A percentile compares a stretch with the other conserved stretches of the same genome.
Evolutionary conservation across 176 grass and related monocot genomes (phyloP).

Genomic region (Phoenix roebelenii): DNA sequence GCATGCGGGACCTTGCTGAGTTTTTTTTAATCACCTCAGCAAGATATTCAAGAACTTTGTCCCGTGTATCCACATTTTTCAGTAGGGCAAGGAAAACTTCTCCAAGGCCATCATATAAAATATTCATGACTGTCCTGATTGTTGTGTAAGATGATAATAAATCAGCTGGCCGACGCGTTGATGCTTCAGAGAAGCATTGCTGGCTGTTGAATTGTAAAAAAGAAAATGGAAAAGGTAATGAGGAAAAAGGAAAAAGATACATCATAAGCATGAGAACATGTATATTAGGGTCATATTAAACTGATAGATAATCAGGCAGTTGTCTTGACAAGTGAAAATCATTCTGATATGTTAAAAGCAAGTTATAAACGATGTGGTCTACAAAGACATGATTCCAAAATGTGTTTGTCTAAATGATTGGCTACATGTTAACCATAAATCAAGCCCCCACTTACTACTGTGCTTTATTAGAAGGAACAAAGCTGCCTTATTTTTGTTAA

Average conservation of each 20-base stretch:
- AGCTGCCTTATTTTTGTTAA: too few relatives aligned
- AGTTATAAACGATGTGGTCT: too few relatives aligned
- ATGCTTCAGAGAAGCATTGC: slow-evolving; percentile 85
- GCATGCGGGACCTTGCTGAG: slow-evolving; percentile 68
- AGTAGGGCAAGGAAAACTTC: slow-evolving; percentile 65
- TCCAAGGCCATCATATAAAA: slow-evolving; percentile 76
- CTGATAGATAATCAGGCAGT: too few relatives aligned
- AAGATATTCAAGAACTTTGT: slow-evolving; percentile 81
- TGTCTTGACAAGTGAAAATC: too few relatives aligned
- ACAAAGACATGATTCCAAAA: too few relatives aligned
- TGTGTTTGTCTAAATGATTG: too few relatives aligned
- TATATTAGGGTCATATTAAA: too few relatives aligned
- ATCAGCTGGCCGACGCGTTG: slow-evolving; percentile 62
- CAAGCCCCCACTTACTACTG: too few relatives aligned
- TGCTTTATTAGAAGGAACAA: too few relatives aligned
- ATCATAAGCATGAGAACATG: neutral
- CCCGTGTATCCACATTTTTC: slow-evolving; percentile 83
- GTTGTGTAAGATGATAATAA: slow-evolving; percentile 72
- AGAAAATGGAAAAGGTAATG: neutral
- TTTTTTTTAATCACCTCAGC: slow-evolving; percentile 81
- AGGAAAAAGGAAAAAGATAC: slow-evolving; percentile 7
- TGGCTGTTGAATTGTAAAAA: slow-evolving; percentile 37
- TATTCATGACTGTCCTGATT: slow-evolving; percentile 86
- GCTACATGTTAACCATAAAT: too few relatives aligned
- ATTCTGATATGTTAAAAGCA: too few relatives aligned